Percentiles rank a stretch among this genome's conserved stretches.
Evolutionary conservation across 306 rosid genomes (phyloP).

Genomic region (Gastrolobium bilobum): DNA sequence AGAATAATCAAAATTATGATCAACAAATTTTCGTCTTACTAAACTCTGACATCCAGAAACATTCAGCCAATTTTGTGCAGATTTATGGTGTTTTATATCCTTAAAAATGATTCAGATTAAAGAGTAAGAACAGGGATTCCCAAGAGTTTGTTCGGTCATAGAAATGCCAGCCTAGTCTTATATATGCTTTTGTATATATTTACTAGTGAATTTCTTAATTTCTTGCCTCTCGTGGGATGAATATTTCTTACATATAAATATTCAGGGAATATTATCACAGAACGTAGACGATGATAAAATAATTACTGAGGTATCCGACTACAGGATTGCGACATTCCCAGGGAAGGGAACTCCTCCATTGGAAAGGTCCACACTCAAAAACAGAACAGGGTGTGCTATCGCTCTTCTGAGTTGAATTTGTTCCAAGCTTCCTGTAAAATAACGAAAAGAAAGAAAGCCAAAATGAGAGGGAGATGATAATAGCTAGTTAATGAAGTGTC

Average conservation of each 20-base stretch:
- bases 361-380: slow-evolving; percentile 18
- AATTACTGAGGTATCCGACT: slow-evolving; percentile 39
- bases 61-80: not conserved
- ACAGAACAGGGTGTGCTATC: slow-evolving; percentile 54
- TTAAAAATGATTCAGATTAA: not conserved
- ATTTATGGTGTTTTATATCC: slow-evolving; percentile 24
- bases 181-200: slow-evolving; percentile 40
- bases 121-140: slow-evolving; percentile 18
- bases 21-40: not conserved
- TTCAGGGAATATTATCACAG: slow-evolving; percentile 38
- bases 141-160: not conserved
- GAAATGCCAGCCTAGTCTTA: slow-evolving; percentile 29
- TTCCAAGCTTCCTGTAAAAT: slow-evolving; percentile 91
- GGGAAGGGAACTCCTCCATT: slow-evolving; percentile 27
- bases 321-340: slow-evolving; percentile 22
- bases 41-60: slow-evolving; percentile 2
- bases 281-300: slow-evolving; percentile 40
- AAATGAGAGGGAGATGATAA: not conserved
- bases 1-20: not conserved
- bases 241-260: slow-evolving; percentile 42
- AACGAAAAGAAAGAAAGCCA: not conserved
- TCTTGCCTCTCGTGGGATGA: slow-evolving; percentile 37
- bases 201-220: slow-evolving; percentile 41
- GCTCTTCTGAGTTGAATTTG: slow-evolving; percentile 96
- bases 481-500: slow-evolving; percentile 9